Conservation (phyloP, 73 alveolate species). For the Uronychia binucleata region DNA sequence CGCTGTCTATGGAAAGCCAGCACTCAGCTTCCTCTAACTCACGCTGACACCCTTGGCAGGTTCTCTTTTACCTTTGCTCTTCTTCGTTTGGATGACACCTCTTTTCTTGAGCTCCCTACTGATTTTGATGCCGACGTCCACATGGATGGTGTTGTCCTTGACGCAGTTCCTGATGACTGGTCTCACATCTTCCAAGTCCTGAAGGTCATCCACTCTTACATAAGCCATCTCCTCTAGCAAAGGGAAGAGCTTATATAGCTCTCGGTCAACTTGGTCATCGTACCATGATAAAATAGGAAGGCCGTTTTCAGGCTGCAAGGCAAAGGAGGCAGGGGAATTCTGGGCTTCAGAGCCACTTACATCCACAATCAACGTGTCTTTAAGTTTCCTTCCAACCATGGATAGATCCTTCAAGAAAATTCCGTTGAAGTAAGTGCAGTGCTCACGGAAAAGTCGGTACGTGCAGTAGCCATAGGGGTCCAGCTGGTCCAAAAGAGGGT, state of each 20-base stretch:
- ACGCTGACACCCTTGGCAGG: not conserved
- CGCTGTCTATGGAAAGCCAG: no score
- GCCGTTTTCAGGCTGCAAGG: constrained; percentile 82
- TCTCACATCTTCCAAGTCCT: not conserved
- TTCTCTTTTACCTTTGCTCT: not conserved
- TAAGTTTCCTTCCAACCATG: constrained; percentile 64
- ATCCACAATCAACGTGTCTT: constrained; percentile 67
- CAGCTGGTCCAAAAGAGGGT: constrained; percentile 68
- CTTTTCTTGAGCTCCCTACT: not conserved
- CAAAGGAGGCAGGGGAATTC: constrained; percentile 77
- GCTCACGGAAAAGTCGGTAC: constrained; percentile 70
- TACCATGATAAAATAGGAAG: constrained; percentile 84
- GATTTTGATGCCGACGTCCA: not conserved
- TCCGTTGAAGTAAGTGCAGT: constrained; percentile 75
- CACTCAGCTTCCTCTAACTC: no score
- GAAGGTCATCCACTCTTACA: not conserved
- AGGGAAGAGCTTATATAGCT: constrained; percentile 47
- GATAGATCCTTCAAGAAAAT: constrained; percentile 70
- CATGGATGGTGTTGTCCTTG: not conserved
- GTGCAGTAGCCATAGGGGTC: constrained; percentile 55
- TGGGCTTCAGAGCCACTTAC: not conserved
- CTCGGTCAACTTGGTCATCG: constrained; percentile 79
- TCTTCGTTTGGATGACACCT: not conserved
- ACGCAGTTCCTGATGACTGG: not conserved
- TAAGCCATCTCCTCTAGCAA: constrained; percentile 31